Evolutionary conservation across 495 filamentous ascomycete genomes (phyloP), one percentile per base, ranked within the genome.

Genomic region (Neurospora sp.): DNA sequence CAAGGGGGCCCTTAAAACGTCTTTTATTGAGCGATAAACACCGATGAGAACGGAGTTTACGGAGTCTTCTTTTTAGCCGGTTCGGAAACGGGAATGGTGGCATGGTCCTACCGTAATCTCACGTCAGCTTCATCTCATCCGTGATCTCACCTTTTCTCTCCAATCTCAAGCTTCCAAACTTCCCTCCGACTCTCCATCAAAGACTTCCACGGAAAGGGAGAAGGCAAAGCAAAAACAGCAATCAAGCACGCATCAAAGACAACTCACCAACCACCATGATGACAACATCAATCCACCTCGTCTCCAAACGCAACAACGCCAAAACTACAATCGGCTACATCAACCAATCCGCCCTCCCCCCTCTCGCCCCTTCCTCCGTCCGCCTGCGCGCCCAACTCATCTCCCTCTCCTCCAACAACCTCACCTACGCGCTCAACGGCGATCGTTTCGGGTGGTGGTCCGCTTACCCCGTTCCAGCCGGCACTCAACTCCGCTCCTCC

Each of bases 321-420:
- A 13, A 54, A 13, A 69, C 70, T 34, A 36, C 39, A 9, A 42
- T 71, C 28, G 17, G n/a, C 39, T 28, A 40, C 39, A 13, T 71
- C 37, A 7, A 21, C 69, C 15, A 39, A n/a, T 17, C 11, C 42
- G 10, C 36, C 21, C 5, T 19, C 5, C 21, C 42, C 5, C 69
- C 69, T n/a, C 72, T 73, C n/a, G 6, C 40, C 24, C 28, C 72
- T 17, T 54, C 69, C 45, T 79, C 79, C 7, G 43, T 87, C 62
- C 79, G 84, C n/a, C 72, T 83, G 13, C 82, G 78, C 38, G 70
- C 85, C 4, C 70, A 71, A 2, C 70, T 86, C 11, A 74, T 85
- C 11, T 77, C 78, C 36, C 73, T 87, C 5, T 82, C 82, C 3
- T 83, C 82, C 24, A 86, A 86, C 75, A 87, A 86, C 73, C 76